A percentile compares a stretch with the other conserved stretches of the same genome.
Evolutionary conservation across 345 rosid species (phyloP).

Genomic region (Rhodamnia argentea): DNA sequence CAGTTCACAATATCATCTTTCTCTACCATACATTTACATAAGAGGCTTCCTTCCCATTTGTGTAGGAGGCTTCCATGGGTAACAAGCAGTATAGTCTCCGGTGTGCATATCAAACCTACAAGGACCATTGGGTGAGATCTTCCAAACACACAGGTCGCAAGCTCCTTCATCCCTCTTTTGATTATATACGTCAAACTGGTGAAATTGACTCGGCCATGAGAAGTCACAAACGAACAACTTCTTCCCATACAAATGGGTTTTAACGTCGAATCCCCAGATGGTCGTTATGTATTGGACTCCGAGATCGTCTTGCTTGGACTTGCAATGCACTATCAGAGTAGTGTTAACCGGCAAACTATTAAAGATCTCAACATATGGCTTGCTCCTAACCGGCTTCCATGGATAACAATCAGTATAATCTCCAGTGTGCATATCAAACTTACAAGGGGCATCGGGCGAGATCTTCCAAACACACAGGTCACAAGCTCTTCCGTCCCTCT

Average conservation of each 20-base stretch:
- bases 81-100: background rate
- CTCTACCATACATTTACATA: background rate
- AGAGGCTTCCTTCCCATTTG: too few species aligned
- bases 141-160: too few species aligned
- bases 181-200: background rate
- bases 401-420: too few species aligned
- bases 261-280: too few species aligned
- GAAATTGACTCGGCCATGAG: background rate
- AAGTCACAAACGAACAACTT: too few species aligned
- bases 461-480: too few species aligned
- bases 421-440: too few species aligned
- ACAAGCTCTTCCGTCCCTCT: background rate
- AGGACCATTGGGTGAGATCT: background rate
- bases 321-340: background rate
- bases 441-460: too few species aligned
- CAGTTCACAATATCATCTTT: background rate
- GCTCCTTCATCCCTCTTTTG: background rate
- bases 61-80: background rate
- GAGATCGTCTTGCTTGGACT: too few species aligned
- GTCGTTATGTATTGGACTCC: too few species aligned
- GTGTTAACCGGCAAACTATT: background rate
- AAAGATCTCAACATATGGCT: too few species aligned
- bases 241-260: background rate
- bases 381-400: too few species aligned
- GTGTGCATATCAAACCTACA: background rate